Base-by-base conservation (phyloP, 163 green algal genomes). In the Volvox carteri region DNA sequence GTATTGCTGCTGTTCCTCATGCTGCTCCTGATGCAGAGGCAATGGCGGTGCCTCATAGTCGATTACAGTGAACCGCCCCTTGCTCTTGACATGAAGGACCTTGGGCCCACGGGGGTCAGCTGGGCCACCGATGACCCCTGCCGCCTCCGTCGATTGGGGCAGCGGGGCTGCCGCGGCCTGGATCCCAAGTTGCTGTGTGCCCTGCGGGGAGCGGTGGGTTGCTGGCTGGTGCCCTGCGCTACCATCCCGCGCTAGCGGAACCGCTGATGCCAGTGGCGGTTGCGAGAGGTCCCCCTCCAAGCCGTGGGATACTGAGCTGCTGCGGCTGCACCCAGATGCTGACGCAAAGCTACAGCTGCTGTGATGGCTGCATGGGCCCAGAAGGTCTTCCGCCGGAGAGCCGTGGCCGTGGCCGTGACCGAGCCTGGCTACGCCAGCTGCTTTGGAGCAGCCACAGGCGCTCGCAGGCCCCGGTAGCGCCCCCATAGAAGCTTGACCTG, bases 341-440 rank as follows among this genome's bases (percentile, higher is more conserved):
- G 83, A 88, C 16, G 48, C 83, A 25, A 88, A 60, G 83, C 83
- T 88, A 50, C 83, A 60, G 67, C 68, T 83, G 68, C 83, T 88
- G 83, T 88, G 68, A 41, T 62, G 67, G 83, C 83, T 88, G 81
- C 46, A 46, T 6, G 65, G 68, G 23, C 81, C 33, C 25, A 72
- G 21, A 12, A 25, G 37, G 12, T 88, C 83, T 1, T 88, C 68
- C 0, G 83, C 35, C 37, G 67, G 83, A 6, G 83, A 81, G 67
- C 83, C 50, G 5, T n/a, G 80, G n/a, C 62, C 62, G 16, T 73
- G 65, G 8, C 21, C 30, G 30, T 46, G 33, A 9, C 33, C 65
- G 65, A 12, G 30, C 4, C 11, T 48, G 14, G 72, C 72, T 37
- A 35, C 33, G 62, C 28, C 23, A 25, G 50, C 19, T n/a, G n/a